These are phyloP conservation scores for Echites panduratus DNA, from an alignment of 257 asterid genomes.

Conservation along the genomic window DNA sequence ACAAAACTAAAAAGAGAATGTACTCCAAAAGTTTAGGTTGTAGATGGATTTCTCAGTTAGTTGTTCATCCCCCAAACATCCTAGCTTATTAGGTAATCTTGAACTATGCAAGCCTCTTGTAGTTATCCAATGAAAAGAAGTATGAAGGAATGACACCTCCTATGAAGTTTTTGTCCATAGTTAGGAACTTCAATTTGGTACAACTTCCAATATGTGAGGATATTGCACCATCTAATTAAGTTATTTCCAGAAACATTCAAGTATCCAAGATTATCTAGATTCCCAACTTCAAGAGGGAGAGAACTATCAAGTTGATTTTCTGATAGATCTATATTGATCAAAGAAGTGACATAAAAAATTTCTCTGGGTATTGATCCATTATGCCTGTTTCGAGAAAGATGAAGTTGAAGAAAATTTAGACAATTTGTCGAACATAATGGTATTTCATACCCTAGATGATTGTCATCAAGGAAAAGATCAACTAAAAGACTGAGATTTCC, in stretches of 20 bases:
- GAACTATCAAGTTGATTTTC: conserved; percentile 20
- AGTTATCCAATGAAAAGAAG: too few relatives aligned
- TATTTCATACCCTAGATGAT: conserved; percentile 13
- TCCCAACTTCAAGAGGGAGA: conserved; percentile 24
- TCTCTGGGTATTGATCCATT: conserved; percentile 17
- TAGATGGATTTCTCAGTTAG: background rate
- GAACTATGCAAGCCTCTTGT: too few relatives aligned
- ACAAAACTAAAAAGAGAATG: background rate
- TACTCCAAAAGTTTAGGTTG: background rate
- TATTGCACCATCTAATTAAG: conserved; percentile 16
- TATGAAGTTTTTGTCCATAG: conserved; percentile 18
- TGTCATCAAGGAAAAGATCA: conserved; percentile 11
- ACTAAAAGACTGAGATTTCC: conserved; percentile 22
- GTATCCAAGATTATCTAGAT: conserved; percentile 14
- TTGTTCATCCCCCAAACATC: too few relatives aligned
- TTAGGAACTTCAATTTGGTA: conserved; percentile 15
- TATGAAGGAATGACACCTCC: conserved; percentile 17
- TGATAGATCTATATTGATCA: conserved; percentile 15
- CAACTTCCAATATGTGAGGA: conserved; percentile 24
- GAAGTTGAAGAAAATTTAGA: conserved; percentile 8
- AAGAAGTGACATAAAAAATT: conserved; percentile 17
- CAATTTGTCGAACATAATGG: conserved; percentile 21
- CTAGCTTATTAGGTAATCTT: too few relatives aligned
- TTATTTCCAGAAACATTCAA: conserved; percentile 21
- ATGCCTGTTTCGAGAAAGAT: conserved; percentile 15